These are phyloP conservation scores for Auxenochlorella pyrenoidosa DNA, from an alignment of 139 green algal genomes.

Conservation along the genomic window DNA sequence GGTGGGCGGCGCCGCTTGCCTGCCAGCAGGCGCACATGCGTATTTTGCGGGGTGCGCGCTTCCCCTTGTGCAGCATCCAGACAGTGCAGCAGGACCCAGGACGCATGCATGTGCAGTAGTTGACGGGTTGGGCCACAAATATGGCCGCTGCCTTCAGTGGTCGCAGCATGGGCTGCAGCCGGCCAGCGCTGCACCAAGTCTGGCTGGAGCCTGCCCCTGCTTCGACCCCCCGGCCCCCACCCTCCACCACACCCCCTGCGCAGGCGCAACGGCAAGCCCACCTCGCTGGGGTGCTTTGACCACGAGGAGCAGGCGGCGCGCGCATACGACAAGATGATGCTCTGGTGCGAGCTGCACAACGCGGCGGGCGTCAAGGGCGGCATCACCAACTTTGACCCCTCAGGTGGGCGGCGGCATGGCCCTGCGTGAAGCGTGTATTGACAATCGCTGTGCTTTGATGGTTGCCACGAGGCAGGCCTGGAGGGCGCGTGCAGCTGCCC, in stretches of 20 bases:
- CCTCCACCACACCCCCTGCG: not conserved
- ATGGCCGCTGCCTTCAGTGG: too few species aligned
- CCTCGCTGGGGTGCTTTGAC: slow-evolving; percentile 87
- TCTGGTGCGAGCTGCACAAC: slow-evolving; percentile 92
- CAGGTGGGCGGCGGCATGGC: not conserved
- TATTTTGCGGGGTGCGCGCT: too few species aligned
- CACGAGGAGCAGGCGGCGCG: slow-evolving; percentile 85
- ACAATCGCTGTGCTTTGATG: not conserved
- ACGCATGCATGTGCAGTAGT: too few species aligned
- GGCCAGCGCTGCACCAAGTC: not conserved
- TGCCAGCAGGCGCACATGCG: too few species aligned
- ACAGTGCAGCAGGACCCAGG: too few species aligned
- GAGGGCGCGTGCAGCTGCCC: not conserved
- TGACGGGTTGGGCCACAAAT: too few species aligned
- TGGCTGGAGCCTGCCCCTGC: not conserved
- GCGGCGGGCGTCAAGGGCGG: slow-evolving; percentile 75
- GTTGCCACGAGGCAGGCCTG: not conserved
- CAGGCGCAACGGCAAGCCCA: slow-evolving; percentile 86
- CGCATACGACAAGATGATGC: slow-evolving; percentile 96
- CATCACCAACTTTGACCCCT: slow-evolving; percentile 90
- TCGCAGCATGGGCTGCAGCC: not conserved
- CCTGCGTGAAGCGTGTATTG: not conserved
- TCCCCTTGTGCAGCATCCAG: too few species aligned
- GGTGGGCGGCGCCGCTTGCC: slow-evolving; percentile 16
- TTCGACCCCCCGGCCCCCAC: not conserved